Evolutionary conservation across 345 rosid species (phyloP).

Genomic region (Camelina laxa): DNA sequence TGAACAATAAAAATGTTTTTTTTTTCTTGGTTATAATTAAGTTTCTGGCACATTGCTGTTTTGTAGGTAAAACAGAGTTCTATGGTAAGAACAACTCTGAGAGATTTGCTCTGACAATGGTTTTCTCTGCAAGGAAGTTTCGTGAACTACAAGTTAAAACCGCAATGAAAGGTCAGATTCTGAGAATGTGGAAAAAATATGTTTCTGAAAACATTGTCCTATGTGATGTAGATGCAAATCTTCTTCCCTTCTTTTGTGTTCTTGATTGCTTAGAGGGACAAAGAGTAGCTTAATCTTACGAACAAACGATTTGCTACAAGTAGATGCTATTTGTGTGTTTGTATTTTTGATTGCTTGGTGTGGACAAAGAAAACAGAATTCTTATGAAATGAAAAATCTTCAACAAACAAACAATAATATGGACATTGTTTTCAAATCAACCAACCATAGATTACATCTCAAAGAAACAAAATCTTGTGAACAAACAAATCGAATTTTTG

Average conservation of each 20-base stretch:
- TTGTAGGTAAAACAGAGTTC: constrained; percentile 50
- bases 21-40: no score
- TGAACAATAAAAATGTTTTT: no score
- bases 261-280: constrained; percentile 11
- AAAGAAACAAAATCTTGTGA: background rate
- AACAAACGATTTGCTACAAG: constrained; percentile 30
- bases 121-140: constrained; percentile 13
- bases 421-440: constrained; percentile 15
- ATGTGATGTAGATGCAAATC: constrained; percentile 7
- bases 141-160: constrained; percentile 17
- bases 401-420: background rate
- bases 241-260: background rate
- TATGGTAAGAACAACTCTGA: constrained; percentile 52
- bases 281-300: background rate
- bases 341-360: background rate
- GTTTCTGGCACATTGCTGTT: constrained; percentile 12
- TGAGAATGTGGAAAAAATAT: background rate
- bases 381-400: background rate
- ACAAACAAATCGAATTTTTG: constrained; percentile 13
- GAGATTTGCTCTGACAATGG: constrained; percentile 52
- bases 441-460: constrained; percentile 10
- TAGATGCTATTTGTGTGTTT: background rate
- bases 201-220: constrained; percentile 19
- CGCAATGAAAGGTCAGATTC: constrained; percentile 24
- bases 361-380: constrained; percentile 11